These are phyloP conservation scores for Thuidium tamariscinum DNA, from an alignment of 225 moss, liverwort and hornwort species.

Conservation along the genomic window DNA sequence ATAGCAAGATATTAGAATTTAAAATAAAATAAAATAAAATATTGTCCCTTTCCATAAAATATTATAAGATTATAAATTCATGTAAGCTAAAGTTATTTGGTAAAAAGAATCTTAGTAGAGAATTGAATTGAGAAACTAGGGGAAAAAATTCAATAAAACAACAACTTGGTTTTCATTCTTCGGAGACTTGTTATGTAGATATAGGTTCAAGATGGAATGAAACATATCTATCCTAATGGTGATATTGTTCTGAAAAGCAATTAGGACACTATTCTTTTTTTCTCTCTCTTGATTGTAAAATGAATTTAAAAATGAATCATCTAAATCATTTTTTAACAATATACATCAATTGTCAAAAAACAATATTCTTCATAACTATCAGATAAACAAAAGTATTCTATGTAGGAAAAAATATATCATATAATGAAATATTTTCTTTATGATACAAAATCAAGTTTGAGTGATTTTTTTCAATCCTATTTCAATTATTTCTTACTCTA, in stretches of 20 bases:
- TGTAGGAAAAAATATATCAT: no score
- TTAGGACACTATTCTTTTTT: no score
- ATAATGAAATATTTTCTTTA: no score
- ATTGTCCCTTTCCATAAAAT: accelerated
- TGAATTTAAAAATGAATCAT: neutral
- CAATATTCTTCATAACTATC: neutral
- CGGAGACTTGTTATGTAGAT: neutral
- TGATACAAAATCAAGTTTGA: no score
- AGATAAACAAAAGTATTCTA: neutral
- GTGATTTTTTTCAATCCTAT: neutral
- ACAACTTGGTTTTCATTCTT: neutral
- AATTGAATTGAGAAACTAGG: neutral
- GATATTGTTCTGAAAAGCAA: neutral
- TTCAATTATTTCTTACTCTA: neutral
- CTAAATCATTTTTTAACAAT: neutral
- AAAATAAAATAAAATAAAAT: no score
- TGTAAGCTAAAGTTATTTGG: neutral
- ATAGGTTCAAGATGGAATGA: neutral
- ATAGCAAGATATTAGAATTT: neutral
- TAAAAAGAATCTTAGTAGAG: neutral
- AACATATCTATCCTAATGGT: neutral
- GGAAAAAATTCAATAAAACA: neutral
- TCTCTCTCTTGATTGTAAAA: no score
- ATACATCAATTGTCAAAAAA: neutral
- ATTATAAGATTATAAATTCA: neutral